Conservation (phyloP, 257 asterid genomes). For the Solanum piurae region DNA sequence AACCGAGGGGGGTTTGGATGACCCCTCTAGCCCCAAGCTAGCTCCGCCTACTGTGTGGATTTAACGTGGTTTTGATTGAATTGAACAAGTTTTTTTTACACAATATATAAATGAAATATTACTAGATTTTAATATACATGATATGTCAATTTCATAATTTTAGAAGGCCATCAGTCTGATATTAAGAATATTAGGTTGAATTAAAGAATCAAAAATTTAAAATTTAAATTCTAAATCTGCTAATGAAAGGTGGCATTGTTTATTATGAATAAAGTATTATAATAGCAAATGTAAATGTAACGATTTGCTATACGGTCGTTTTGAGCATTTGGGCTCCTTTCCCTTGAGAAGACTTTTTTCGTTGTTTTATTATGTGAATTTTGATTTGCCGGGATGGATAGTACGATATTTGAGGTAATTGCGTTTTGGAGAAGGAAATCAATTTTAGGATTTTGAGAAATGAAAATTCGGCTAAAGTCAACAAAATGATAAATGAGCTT, state of each 20-base stretch:
- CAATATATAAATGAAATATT: neutral
- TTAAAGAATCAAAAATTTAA: neutral
- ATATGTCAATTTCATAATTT: neutral
- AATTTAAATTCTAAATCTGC: neutral
- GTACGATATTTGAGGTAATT: too few relatives aligned
- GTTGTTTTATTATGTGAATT: neutral
- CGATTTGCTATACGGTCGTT: neutral
- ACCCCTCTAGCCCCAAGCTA: too few relatives aligned
- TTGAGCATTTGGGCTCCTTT: neutral
- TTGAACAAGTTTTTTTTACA: neutral
- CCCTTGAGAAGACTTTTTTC: neutral
- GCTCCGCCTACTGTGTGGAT: too few relatives aligned
- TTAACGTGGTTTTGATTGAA: neutral
- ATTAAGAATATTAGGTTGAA: neutral
- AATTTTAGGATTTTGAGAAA: neutral
- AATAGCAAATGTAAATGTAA: neutral
- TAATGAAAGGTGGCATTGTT: neutral
- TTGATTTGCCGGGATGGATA: neutral
- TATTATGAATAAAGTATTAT: neutral
- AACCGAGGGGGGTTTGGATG: too few relatives aligned
- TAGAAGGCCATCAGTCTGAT: neutral
- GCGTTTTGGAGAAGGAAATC: neutral
- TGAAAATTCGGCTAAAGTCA: too few relatives aligned
- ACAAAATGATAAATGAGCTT: too few relatives aligned
- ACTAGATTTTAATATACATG: neutral